These are phyloP conservation scores for Garcia nutans DNA, from an alignment of 345 rosid species.

Conservation along the genomic window DNA sequence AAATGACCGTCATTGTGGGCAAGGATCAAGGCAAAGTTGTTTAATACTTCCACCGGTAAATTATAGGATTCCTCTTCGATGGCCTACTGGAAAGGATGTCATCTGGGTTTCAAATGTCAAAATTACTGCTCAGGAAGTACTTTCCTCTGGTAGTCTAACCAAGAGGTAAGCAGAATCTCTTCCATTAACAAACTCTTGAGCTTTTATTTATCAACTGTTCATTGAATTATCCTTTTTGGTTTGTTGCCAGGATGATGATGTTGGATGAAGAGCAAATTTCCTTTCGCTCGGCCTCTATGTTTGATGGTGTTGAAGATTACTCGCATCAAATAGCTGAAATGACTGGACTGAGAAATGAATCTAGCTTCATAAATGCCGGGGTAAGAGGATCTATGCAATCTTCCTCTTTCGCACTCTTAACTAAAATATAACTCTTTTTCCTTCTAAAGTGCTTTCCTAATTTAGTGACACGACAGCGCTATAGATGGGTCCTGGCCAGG, in stretches of 20 bases:
- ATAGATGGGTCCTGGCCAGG: not conserved
- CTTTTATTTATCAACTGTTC: constrained; percentile 7
- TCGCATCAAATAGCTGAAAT: constrained; percentile 97
- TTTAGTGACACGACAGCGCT: not conserved
- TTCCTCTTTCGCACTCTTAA: not conserved
- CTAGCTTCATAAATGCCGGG: constrained; percentile 82
- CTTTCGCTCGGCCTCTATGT: constrained; percentile 86
- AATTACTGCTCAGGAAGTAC: constrained; percentile 86
- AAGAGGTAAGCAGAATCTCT: constrained; percentile 58
- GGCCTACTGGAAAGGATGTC: constrained; percentile 96
- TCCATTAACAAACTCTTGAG: not conserved
- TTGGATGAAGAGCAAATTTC: constrained; percentile 95
- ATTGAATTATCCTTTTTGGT: constrained; percentile 14
- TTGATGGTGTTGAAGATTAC: constrained; percentile 95
- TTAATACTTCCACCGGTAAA: constrained; percentile 66
- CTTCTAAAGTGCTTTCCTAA: not conserved
- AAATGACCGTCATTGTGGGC: constrained; percentile 64
- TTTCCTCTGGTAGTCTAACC: constrained; percentile 91
- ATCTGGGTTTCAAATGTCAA: constrained; percentile 88
- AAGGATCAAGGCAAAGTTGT: constrained; percentile 55
- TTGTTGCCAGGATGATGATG: constrained; percentile 86
- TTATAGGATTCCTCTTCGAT: constrained; percentile 86
- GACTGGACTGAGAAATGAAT: constrained; percentile 86
- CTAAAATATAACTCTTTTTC: not conserved
- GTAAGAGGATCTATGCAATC: constrained; percentile 41